A percentile compares a stretch with the other conserved stretches of the same genome.
These are phyloP conservation scores for Fusarium solani-melongenae DNA, from an alignment of 2,329 filamentous ascomycete genomes.

Conservation along the genomic window DNA sequence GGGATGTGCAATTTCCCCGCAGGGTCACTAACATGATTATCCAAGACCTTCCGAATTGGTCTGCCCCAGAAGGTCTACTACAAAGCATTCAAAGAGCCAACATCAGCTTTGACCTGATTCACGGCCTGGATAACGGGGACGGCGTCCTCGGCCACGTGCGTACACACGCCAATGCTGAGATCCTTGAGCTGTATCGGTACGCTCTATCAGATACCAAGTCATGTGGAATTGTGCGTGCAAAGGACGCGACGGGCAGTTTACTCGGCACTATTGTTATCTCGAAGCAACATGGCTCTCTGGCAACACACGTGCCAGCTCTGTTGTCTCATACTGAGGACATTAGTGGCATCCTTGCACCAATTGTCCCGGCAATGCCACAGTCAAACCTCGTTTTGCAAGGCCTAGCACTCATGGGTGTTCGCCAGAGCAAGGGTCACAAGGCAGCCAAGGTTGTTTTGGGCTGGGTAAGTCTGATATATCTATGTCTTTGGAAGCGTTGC, in stretches of 20 bases:
- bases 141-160: conserved; percentile 80
- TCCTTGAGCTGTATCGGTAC: conserved; percentile 81
- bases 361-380: conserved; percentile 77
- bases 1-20: conserved; percentile 76
- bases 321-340: conserved; percentile 68
- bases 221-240: conserved; percentile 86
- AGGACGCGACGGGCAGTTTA: conserved; percentile 73
- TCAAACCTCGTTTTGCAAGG: conserved; percentile 79
- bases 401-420: conserved; percentile 81
- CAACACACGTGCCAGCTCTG: conserved; percentile 76
- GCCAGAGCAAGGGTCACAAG: conserved; percentile 84
- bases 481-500: background rate
- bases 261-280: conserved; percentile 85
- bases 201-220: conserved; percentile 77
- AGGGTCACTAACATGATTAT: conserved; percentile 76
- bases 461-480: conserved; percentile 69
- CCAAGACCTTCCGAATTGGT: conserved; percentile 77
- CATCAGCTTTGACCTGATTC: conserved; percentile 85
- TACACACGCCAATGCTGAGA: conserved; percentile 78
- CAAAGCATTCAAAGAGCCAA: conserved; percentile 78
- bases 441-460: conserved; percentile 79
- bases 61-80: conserved; percentile 79
- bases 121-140: conserved; percentile 80
- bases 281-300: conserved; percentile 74
- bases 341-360: conserved; percentile 83